Evolutionary conservation across 163 green algal genomes (phyloP).

Genomic region (Chloromonas sp.): DNA sequence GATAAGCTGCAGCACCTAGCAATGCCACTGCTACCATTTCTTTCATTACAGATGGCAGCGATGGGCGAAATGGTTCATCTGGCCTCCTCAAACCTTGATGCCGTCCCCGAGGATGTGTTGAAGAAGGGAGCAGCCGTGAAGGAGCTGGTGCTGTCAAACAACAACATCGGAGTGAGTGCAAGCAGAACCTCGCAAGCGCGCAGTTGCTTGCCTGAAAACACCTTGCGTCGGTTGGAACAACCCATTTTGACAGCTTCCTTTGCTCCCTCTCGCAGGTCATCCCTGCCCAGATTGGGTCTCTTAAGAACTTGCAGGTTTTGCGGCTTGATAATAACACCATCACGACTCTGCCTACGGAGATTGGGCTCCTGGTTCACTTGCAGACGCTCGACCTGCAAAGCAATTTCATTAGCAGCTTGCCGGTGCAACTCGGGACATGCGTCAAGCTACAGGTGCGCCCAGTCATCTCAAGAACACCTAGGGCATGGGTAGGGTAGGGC

Average conservation of each 20-base stretch:
- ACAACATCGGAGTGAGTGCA: not conserved
- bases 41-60: too few relatives aligned
- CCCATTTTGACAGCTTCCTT: not conserved
- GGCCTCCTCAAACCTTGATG: not conserved
- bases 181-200: not conserved
- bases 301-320: not conserved
- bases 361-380: not conserved
- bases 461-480: too few relatives aligned
- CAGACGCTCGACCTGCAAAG: not conserved
- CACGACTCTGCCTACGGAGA: not conserved
- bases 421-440: not conserved
- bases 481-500: too few relatives aligned
- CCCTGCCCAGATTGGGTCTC: not conserved
- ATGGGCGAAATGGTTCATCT: too few relatives aligned
- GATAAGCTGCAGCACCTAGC: too few relatives aligned
- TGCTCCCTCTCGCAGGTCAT: not conserved
- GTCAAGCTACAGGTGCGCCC: not conserved
- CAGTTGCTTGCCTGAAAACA: not conserved
- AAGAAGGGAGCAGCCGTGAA: not conserved
- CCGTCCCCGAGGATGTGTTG: not conserved
- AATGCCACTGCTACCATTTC: too few relatives aligned
- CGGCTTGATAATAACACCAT: not conserved
- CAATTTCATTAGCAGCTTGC: not conserved
- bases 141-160: not conserved
- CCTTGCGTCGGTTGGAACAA: not conserved